Conservation (phyloP, 2,329 filamentous ascomycete genomes). For the Aspergillus neoniger region DNA sequence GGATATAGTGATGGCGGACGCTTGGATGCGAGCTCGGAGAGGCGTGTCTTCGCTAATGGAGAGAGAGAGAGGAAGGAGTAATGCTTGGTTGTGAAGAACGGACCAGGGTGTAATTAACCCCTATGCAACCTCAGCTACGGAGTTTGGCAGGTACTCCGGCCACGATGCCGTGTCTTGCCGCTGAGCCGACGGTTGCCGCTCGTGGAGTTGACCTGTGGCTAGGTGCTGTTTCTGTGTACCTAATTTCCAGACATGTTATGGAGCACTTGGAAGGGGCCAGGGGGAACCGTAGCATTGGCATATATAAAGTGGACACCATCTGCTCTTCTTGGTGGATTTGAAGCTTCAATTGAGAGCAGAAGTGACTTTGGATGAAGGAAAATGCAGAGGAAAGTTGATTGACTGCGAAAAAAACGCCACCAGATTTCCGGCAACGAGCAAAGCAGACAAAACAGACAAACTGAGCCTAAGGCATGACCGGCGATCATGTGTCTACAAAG, state of each 20-base stretch:
- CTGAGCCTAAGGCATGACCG: neutral
- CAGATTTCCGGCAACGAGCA: neutral
- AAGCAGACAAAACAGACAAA: neutral
- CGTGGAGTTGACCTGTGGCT: neutral
- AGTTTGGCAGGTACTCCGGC: neutral
- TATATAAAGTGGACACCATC: constrained; percentile 1
- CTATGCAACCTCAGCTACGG: neutral
- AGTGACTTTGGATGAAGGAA: neutral
- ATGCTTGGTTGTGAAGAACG: neutral
- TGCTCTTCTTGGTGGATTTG: neutral
- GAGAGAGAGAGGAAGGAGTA: neutral
- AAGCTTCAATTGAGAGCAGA: neutral
- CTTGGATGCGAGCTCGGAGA: neutral
- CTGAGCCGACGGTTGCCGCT: constrained; percentile 8
- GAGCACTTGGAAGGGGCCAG: neutral
- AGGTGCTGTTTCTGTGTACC: neutral
- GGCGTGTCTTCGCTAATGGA: neutral
- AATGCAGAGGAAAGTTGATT: neutral
- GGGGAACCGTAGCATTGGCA: neutral
- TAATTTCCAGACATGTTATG: neutral
- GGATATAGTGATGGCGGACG: neutral
- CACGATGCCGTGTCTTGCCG: constrained; percentile 6
- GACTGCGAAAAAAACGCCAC: neutral
- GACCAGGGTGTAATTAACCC: neutral
- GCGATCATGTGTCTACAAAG: neutral